phyloP scores from a whole-genome alignment of 2,329 filamentous ascomycete genomes.

The Pseudogymnoascus sp. region DNA sequence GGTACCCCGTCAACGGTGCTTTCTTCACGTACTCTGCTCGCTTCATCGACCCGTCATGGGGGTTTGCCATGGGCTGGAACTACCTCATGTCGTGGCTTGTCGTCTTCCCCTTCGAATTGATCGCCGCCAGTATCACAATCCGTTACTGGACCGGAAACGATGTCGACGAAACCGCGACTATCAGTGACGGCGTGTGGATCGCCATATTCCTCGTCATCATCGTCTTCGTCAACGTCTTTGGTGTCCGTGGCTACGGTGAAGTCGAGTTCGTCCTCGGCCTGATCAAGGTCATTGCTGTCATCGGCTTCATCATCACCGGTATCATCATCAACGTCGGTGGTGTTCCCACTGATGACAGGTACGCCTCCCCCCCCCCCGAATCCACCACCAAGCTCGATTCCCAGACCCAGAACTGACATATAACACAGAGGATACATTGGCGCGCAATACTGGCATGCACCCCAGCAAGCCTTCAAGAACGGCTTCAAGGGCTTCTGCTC shows the following conservation, averaged over 20 bases:
- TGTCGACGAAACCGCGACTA: conserved; percentile 19
- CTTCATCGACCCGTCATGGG: conserved; percentile 49
- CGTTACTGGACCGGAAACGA: conserved; percentile 41
- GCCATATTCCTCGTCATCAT: conserved; percentile 46
- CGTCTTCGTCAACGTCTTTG: conserved; percentile 45
- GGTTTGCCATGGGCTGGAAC: conserved; percentile 47
- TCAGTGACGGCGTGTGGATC: conserved; percentile 48
- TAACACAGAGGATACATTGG: conserved; percentile 45
- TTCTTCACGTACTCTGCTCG: conserved; percentile 55
- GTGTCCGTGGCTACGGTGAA: conserved; percentile 49
- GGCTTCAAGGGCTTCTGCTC: conserved; percentile 57
- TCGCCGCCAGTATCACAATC: conserved; percentile 46
- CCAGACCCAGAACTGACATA: neutral
- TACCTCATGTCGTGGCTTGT: conserved; percentile 43
- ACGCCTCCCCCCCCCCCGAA: neutral
- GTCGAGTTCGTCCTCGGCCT: conserved; percentile 48
- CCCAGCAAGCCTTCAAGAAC: conserved; percentile 43
- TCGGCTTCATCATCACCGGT: conserved; percentile 57
- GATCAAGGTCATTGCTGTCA: conserved; percentile 50
- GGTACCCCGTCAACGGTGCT: conserved; percentile 53
- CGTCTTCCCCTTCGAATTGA: conserved; percentile 45
- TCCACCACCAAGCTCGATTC: neutral
- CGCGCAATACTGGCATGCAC: conserved; percentile 50
- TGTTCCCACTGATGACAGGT: conserved; percentile 30
- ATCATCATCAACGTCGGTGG: conserved; percentile 52